phyloP scores from a whole-genome alignment of 208 protist genomes.

The Acanthamoeba culbertsoni region DNA sequence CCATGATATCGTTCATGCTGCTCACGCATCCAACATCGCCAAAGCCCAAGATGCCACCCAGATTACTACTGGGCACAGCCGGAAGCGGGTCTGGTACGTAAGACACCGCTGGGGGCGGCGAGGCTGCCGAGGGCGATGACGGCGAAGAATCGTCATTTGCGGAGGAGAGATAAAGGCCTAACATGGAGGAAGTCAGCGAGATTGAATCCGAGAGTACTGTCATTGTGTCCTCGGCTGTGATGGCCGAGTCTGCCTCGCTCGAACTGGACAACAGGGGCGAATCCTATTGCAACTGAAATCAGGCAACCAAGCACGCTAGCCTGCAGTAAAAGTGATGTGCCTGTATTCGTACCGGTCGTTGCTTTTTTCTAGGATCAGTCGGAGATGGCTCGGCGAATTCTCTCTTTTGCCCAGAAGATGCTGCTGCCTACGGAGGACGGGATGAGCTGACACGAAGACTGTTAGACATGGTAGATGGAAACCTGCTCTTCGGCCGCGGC shows the following conservation, averaged over 20 bases:
- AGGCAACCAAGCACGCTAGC: neutral
- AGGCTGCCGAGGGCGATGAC: neutral
- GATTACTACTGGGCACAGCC: neutral
- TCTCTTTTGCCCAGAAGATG: neutral
- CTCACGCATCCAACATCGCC: neutral
- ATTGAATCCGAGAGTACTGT: neutral
- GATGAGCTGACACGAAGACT: too few relatives aligned
- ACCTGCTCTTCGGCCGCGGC: neutral
- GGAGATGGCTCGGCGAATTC: neutral
- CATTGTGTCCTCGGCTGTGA: neutral
- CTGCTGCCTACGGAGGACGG: too few relatives aligned
- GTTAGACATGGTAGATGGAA: neutral
- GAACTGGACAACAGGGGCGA: too few relatives aligned
- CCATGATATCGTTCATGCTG: slow-evolving; percentile 17
- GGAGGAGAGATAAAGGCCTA: neutral
- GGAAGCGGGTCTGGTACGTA: neutral
- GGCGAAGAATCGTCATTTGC: neutral
- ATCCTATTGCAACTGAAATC: neutral
- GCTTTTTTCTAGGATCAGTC: neutral
- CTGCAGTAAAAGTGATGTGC: neutral
- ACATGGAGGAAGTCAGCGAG: neutral
- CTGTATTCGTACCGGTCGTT: neutral
- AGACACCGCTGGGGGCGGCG: neutral
- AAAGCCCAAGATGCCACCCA: neutral
- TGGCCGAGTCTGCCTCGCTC: neutral